Evolutionary conservation across 176 grass and related monocot genomes (phyloP), one percentile per base, ranked within the genome.

Genomic region (Dendrocalamus sinicus): DNA sequence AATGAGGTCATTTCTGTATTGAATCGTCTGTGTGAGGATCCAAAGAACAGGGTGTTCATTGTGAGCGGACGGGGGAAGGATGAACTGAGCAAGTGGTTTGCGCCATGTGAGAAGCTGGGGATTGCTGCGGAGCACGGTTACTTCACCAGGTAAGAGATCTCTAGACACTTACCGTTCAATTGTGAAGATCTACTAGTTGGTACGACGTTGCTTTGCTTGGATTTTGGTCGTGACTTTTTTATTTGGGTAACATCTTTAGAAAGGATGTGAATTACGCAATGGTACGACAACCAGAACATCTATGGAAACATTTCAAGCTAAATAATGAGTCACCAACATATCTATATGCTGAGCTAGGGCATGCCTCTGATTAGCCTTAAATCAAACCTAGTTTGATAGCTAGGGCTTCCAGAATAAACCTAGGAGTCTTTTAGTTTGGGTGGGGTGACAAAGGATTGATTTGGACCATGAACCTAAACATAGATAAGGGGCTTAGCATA

Each of bases 121-220:
- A 99, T 99, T 50, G 83, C 96, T 22, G 96, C 96, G 0, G 96
- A 99, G 82, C 96, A 99, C 44, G 96, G 96, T 57, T 99, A 91
- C 85, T 96, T 96, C 84, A 99, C 89, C 1, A 94, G 96, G 96
- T 96, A 32, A 92, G 30, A 73, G 13, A 87, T 82, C 71, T 90
- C 58, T 20, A 4, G 20, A 41, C 62, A 51, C 40, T 59, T 58
- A 12, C 23, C 1, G 8, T 54, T 23, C 48, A 23, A 26, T 23
- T 51, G 2, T 32, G 17, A 71, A 81, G 12, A 81, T 90, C 23
- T 81, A 15, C 17, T 53, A 43, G 48, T 79, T 84, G 76, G 81
- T 79, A 75, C 67, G 3, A 51, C 8, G 80, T 80, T 91, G 51
- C 86, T 84, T 87, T 81, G 53, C 70, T 73, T 69, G 30, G 48